Percentiles rank a stretch among this genome's conserved stretches.
phyloP scores from a whole-genome alignment of 768 basidiomycete species.

The Suillus brevipes region DNA sequence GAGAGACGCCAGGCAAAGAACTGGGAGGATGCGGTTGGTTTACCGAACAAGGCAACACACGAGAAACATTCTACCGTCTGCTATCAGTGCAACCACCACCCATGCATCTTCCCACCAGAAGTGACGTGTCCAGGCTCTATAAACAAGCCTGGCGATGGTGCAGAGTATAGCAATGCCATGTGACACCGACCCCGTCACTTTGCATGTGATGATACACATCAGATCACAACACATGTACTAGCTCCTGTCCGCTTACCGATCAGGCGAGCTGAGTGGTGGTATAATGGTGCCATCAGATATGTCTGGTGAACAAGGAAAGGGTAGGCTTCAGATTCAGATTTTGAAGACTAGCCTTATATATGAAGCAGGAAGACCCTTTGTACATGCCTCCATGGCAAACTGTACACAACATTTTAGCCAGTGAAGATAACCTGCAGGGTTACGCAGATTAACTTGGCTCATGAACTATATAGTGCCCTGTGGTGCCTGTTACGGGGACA shows the following conservation, averaged over 20 bases:
- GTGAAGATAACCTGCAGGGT: not conserved
- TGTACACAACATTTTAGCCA: not conserved
- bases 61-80: not conserved
- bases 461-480: not conserved
- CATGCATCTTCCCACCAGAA: slow-evolving; percentile 3
- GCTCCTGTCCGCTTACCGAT: not conserved
- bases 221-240: not conserved
- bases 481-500: not conserved
- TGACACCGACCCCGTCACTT: not conserved
- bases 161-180: not conserved
- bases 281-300: not conserved
- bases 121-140: not conserved
- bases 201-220: not conserved
- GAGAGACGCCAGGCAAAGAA: not conserved
- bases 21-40: not conserved
- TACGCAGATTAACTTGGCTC: not conserved
- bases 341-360: not conserved
- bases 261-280: not conserved
- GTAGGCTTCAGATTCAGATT: not conserved
- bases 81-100: not conserved
- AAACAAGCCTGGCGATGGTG: not conserved
- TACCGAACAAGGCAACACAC: not conserved
- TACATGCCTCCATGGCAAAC: not conserved
- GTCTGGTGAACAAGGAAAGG: not conserved
- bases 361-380: not conserved